These are phyloP conservation scores for Picea engelmannii DNA, from an alignment of 83 land plant genomes.

Conservation along the genomic window DNA sequence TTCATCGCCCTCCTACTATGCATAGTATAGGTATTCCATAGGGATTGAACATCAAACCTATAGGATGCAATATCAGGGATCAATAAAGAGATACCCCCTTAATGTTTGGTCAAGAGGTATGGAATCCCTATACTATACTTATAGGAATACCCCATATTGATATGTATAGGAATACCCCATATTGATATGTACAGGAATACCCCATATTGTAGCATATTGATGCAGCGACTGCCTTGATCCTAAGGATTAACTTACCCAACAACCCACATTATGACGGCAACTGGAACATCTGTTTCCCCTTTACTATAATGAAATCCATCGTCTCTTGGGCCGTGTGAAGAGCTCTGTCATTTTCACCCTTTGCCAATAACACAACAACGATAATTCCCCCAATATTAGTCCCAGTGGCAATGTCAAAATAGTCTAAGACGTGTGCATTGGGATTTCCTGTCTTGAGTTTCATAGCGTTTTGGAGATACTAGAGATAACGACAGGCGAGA, in stretches of 20 bases:
- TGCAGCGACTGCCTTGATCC: not conserved
- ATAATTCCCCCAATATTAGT: slow-evolving; percentile 79
- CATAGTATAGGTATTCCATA: too few relatives aligned
- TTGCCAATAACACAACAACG: slow-evolving; percentile 35
- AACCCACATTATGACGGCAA: not conserved
- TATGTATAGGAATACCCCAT: not conserved
- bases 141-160: too few relatives aligned
- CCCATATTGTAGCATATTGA: not conserved
- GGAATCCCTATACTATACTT: too few relatives aligned
- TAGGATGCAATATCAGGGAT: too few relatives aligned
- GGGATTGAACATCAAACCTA: too few relatives aligned
- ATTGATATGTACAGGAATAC: too few relatives aligned
- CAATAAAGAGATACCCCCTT: too few relatives aligned
- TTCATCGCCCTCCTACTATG: too few relatives aligned
- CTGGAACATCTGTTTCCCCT: not conserved
- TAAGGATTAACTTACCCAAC: not conserved
- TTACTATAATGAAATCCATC: not conserved
- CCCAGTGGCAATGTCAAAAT: slow-evolving; percentile 80
- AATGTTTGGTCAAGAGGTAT: too few relatives aligned
- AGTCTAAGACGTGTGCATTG: slow-evolving; percentile 60
- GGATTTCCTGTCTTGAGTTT: slow-evolving; percentile 37
- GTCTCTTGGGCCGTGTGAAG: not conserved
- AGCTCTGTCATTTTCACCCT: not conserved
- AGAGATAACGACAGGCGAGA: slow-evolving; percentile 44
- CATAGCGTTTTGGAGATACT: slow-evolving; percentile 38